phyloP scores from a whole-genome alignment of 805 yeast genomes.

The Starmerella floricola region DNA sequence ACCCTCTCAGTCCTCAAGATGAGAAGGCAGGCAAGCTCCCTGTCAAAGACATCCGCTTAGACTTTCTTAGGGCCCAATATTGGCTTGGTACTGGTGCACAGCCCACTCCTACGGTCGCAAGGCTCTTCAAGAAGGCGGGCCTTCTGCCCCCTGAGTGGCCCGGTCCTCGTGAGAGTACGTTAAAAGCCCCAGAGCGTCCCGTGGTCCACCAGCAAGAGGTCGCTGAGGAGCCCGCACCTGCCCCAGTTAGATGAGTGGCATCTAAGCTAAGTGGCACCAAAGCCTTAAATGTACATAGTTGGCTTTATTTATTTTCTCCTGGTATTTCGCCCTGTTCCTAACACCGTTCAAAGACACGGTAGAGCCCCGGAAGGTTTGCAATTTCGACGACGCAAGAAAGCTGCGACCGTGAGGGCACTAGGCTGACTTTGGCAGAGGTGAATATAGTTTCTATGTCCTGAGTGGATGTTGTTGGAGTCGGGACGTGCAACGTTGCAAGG shows the following conservation, averaged over 20 bases:
- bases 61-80: slow-evolving; percentile 79
- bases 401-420: slow-evolving; percentile 50
- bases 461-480: slow-evolving; percentile 38
- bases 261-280: neutral
- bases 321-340: slow-evolving; percentile 7
- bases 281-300: neutral
- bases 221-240: slow-evolving; percentile 17
- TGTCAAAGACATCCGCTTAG: slow-evolving; percentile 67
- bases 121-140: slow-evolving; percentile 61
- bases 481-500: slow-evolving; percentile 61
- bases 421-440: slow-evolving; percentile 49
- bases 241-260: slow-evolving; percentile 20
- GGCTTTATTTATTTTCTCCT: slow-evolving; percentile 8
- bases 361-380: slow-evolving; percentile 83
- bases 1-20: slow-evolving; percentile 53
- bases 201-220: slow-evolving; percentile 12
- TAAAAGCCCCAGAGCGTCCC: slow-evolving; percentile 4
- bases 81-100: slow-evolving; percentile 98
- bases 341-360: slow-evolving; percentile 87
- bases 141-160: slow-evolving; percentile 37
- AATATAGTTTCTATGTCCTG: slow-evolving; percentile 35
- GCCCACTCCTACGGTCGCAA: slow-evolving; percentile 70
- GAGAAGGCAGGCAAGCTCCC: slow-evolving; percentile 45
- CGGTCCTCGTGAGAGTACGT: slow-evolving; percentile 23
- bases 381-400: slow-evolving; percentile 57